Conservation (phyloP, 257 asterid species). For the Cordia subcordata region DNA sequence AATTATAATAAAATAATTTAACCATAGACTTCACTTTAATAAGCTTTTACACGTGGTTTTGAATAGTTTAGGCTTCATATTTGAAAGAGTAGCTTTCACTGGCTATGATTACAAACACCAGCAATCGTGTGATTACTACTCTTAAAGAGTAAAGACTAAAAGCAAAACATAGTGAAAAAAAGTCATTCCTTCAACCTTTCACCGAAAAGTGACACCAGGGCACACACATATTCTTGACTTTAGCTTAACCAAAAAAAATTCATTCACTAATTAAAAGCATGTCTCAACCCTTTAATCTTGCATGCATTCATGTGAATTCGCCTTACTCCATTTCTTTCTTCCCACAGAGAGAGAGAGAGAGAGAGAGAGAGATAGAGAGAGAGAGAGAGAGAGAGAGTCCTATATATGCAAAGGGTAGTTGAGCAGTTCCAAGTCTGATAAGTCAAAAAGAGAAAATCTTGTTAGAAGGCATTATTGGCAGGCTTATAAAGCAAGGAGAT, state of each 20-base stretch:
- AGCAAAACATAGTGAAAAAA: constrained; percentile 23
- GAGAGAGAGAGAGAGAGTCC: constrained; percentile 17
- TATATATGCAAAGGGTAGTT: constrained; percentile 4
- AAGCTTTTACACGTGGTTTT: constrained; percentile 48
- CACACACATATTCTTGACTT: constrained; percentile 45
- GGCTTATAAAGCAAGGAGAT: constrained; percentile 25
- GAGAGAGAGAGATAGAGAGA: constrained; percentile 17
- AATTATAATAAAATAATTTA: constrained; percentile 23
- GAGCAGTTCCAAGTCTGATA: constrained; percentile 2
- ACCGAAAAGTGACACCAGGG: constrained; percentile 74
- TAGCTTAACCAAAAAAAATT: too few relatives aligned
- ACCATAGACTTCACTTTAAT: constrained; percentile 34
- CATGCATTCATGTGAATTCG: constrained; percentile 40
- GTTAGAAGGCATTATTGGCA: neutral
- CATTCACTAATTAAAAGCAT: constrained; percentile 10
- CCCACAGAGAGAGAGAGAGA: constrained; percentile 22
- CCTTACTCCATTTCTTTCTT: constrained; percentile 6
- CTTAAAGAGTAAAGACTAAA: too few relatives aligned
- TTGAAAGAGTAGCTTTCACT: constrained; percentile 39
- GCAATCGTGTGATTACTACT: constrained; percentile 29
- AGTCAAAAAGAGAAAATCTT: neutral
- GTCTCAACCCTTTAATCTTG: constrained; percentile 33
- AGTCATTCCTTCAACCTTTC: constrained; percentile 44
- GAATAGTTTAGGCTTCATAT: constrained; percentile 20
- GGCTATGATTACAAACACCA: constrained; percentile 65